These are phyloP conservation scores for Klebsormidium nitens DNA, from an alignment of 139 green algal genomes.

Conservation along the genomic window DNA sequence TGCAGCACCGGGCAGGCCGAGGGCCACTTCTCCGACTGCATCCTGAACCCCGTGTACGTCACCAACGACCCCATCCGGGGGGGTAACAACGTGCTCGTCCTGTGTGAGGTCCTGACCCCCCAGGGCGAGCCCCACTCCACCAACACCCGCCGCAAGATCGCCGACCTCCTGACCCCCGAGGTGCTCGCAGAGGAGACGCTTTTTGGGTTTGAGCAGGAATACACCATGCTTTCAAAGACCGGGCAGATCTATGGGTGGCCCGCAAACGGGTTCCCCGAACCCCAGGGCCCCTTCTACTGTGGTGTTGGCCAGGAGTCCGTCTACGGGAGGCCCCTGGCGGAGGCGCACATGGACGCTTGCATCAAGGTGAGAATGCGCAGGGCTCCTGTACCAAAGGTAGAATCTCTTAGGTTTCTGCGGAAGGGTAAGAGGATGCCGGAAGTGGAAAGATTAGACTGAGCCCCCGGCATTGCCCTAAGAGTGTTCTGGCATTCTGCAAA, in stretches of 20 bases:
- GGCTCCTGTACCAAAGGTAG: no score
- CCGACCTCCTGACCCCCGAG: conserved; percentile 60
- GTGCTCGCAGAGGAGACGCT: conserved; percentile 52
- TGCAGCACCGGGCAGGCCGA: conserved; percentile 72
- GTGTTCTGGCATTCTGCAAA: no score
- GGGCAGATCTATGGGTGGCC: conserved; percentile 84
- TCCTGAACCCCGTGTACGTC: conserved; percentile 75
- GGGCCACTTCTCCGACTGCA: conserved; percentile 88
- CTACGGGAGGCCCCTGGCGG: conserved; percentile 87
- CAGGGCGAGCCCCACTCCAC: conserved; percentile 67
- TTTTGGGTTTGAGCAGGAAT: conserved; percentile 98
- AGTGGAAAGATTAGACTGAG: no score
- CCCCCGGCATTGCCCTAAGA: no score
- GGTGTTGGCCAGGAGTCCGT: conserved; percentile 69
- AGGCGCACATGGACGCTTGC: conserved; percentile 94
- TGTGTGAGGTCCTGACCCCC: conserved; percentile 70
- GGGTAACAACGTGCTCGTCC: conserved; percentile 78
- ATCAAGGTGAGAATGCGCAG: no score
- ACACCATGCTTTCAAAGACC: conserved; percentile 92
- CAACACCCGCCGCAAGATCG: conserved; percentile 78
- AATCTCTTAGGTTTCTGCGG: no score
- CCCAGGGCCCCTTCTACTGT: conserved; percentile 97
- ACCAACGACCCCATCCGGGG: conserved; percentile 85
- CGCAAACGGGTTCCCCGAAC: conserved; percentile 71
- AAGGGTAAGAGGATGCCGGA: no score